Conservation (phyloP, 225 moss, liverwort and hornwort species). For the Asterella californica region DNA sequence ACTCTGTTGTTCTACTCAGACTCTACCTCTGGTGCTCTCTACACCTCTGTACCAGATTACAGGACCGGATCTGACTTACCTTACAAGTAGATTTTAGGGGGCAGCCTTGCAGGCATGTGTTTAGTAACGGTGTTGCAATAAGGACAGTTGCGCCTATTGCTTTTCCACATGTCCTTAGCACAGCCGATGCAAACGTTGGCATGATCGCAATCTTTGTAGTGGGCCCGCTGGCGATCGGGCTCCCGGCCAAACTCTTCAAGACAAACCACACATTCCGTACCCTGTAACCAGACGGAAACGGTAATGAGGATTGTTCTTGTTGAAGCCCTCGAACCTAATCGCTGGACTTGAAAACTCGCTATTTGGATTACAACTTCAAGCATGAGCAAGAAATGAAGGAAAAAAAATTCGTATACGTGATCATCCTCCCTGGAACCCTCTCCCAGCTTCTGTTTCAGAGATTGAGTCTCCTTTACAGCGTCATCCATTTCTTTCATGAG, state of each 20-base stretch:
- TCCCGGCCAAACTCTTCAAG: constrained; percentile 29
- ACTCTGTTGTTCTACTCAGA: not conserved
- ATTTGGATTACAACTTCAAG: not conserved
- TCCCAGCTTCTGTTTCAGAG: constrained; percentile 24
- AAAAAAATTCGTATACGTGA: constrained; percentile 5
- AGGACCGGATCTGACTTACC: too few species aligned
- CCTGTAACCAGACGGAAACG: constrained; percentile 15
- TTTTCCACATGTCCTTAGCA: constrained; percentile 34
- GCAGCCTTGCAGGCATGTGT: constrained; percentile 31
- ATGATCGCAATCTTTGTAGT: constrained; percentile 38
- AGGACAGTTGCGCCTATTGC: constrained; percentile 31
- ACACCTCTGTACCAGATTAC: too few species aligned
- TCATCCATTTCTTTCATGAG: constrained; percentile 39
- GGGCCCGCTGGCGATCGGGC: constrained; percentile 29
- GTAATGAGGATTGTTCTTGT: not conserved
- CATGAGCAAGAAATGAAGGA: not conserved
- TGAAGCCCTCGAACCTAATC: not conserved
- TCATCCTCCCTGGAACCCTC: constrained; percentile 6
- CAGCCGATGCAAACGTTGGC: constrained; percentile 39
- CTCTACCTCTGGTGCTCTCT: not conserved
- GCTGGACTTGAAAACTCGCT: not conserved
- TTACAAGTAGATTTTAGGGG: constrained; percentile 31
- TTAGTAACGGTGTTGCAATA: constrained; percentile 30
- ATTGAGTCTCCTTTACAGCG: constrained; percentile 29
- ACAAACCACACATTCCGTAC: constrained; percentile 34